Conservation (phyloP, 2,329 filamentous ascomycete genomes). For the Bertia moriformis region DNA sequence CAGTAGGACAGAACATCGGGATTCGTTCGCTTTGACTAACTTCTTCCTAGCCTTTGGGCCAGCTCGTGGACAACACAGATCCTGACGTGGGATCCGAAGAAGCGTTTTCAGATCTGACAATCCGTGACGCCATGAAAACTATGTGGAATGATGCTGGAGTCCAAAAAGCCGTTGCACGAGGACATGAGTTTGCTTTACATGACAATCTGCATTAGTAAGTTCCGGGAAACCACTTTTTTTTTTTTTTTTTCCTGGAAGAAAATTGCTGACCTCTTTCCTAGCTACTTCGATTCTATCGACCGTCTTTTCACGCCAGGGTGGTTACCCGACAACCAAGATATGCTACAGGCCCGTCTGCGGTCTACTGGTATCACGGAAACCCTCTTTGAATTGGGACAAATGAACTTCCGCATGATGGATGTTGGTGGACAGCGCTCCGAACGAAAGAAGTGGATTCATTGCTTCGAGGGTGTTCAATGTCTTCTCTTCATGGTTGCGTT, state of each 20-base stretch:
- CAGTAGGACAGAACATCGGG: background rate
- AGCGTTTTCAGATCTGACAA: background rate
- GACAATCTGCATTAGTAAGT: slow-evolving; percentile 1
- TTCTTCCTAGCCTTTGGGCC: background rate
- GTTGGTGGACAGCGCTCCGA: slow-evolving; percentile 2
- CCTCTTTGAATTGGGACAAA: slow-evolving; percentile 1
- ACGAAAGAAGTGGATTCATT: slow-evolving; percentile 3
- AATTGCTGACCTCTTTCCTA: background rate
- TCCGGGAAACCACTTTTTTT: background rate
- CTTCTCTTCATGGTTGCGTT: slow-evolving; percentile 3
- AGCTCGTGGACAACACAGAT: background rate
- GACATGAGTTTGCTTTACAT: slow-evolving; percentile 39
- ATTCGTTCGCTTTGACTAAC: background rate
- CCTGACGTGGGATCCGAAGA: slow-evolving; percentile 1
- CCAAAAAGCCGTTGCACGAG: background rate
- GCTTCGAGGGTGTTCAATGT: slow-evolving; percentile 3
- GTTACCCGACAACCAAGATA: background rate
- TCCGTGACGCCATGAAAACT: background rate
- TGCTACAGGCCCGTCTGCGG: background rate
- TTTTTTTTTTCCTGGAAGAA: background rate
- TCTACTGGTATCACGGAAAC: slow-evolving; percentile 1
- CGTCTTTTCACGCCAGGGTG: slow-evolving; percentile 1
- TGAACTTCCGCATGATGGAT: slow-evolving; percentile 2
- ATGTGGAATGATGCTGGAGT: background rate
- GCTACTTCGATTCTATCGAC: slow-evolving; percentile 2